These are phyloP conservation scores for Vanrija sp. DNA, from an alignment of 1,284 basidiomycete species.

Conservation along the genomic window DNA sequence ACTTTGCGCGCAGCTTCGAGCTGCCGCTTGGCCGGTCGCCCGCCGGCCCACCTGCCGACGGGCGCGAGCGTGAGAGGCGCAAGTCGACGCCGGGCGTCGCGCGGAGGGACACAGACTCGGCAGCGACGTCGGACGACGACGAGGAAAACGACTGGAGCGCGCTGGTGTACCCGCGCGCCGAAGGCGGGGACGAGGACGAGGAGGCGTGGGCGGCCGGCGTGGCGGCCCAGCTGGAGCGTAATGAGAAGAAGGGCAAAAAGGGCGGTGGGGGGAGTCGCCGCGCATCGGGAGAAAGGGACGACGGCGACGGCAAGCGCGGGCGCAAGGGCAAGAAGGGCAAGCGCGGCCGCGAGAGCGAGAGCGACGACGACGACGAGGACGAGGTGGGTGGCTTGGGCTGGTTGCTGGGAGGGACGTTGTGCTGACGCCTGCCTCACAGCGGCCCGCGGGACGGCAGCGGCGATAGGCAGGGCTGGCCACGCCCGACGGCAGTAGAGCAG, in stretches of 20 bases:
- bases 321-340: not conserved
- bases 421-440: conserved; percentile 1
- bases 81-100: not conserved
- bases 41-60: not conserved
- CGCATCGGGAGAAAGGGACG: too few species aligned
- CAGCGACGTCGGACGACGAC: conserved; percentile 1
- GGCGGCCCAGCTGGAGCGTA: conserved; percentile 5
- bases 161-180: conserved; percentile 9
- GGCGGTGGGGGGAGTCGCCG: not conserved
- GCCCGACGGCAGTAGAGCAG: not conserved
- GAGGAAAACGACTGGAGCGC: conserved; percentile 4
- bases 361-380: conserved; percentile 5
- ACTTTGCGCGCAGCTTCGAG: conserved; percentile 15
- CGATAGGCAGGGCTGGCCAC: not conserved
- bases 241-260: not conserved
- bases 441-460: conserved; percentile 4
- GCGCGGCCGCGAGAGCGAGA: conserved; percentile 5
- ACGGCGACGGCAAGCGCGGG: not conserved
- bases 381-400: not conserved
- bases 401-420: too few species aligned
- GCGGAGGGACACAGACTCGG: not conserved
- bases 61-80: not conserved
- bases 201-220: conserved; percentile 12
- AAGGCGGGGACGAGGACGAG: conserved; percentile 5
- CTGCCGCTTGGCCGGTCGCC: conserved; percentile 4